Evolutionary conservation across 2,329 filamentous ascomycete genomes (phyloP), one percentile per base, ranked within the genome.

Genomic region (Leptographium galeiforme): DNA sequence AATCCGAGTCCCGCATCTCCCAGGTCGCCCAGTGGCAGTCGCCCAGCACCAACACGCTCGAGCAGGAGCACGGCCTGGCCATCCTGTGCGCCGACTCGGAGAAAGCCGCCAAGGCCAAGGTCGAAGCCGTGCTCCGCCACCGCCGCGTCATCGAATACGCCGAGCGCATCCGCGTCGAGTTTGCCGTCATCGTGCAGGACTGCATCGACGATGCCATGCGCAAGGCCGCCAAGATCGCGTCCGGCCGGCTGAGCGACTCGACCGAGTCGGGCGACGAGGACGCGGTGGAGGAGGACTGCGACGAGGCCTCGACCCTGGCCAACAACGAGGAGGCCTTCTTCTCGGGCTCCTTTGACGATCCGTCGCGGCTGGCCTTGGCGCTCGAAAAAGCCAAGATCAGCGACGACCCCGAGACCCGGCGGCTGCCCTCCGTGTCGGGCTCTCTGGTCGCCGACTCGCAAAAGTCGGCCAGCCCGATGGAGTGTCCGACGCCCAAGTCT

Each of bases 21-120:
- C 93, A 98, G 67, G 90, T 98, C 7, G 68, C 94, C 60, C 89
- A 96, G 65, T 98, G 94, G 93, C 89, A 95, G 63, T 95, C 91
- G 6, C 93, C 93, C 0, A 90, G 88, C 61, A 86, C 85, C 50
- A 91, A 91, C 62, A 93, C 89, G 0, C 70, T 95, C 16, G 93
- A 98, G 57, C 89, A 96, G 65, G 91, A 97, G 64, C 87, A 94
- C 63, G 93, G 93, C 0, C 72, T 98, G 30, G 85, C 89, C 40
- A 68, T 89, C 32, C 72, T 98, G n/a, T 95, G 89, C 64, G 79
- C 87, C 14, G 93, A 98, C 64, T 97, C 90, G 0, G 89, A 93
- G 65, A 83, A 79, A 62, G 79, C 89, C 41, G 87, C 90, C 32
- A 87, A 83, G 62, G 79, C 85, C 46, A 98, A 98, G 66, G 87